A percentile compares a stretch with the other conserved stretches of the same genome.
Evolutionary conservation across 768 basidiomycete genomes (phyloP).

Genomic region (Butyriboletus loyo): DNA sequence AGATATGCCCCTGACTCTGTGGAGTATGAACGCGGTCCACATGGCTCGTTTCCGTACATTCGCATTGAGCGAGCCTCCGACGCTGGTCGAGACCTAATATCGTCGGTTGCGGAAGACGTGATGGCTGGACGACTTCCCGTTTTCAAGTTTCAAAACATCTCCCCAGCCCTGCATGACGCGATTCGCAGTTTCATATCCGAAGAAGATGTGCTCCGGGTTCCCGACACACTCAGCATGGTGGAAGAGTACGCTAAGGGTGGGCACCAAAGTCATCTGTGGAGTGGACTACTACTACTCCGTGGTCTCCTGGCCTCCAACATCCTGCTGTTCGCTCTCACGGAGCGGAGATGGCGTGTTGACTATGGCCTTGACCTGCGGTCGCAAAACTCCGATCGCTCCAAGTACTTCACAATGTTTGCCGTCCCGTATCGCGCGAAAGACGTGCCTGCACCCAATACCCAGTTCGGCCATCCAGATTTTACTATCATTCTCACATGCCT

Average conservation of each 20-base stretch:
- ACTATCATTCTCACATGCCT: slow-evolving; percentile 30
- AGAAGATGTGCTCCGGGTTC: neutral
- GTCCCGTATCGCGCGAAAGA: slow-evolving; percentile 38
- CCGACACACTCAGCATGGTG: neutral
- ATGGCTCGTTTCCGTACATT: slow-evolving; percentile 8
- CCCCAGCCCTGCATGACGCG: neutral
- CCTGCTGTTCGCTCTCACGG: slow-evolving; percentile 23
- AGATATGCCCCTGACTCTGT: neutral
- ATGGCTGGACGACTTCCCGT: slow-evolving; percentile 7
- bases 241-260: neutral
- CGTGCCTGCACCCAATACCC: slow-evolving; percentile 26
- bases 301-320: slow-evolving; percentile 29
- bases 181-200: slow-evolving; percentile 15
- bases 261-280: neutral
- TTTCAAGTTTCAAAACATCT: slow-evolving; percentile 6
- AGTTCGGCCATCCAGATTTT: slow-evolving; percentile 38
- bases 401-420: slow-evolving; percentile 20
- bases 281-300: slow-evolving; percentile 18
- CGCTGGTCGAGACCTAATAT: neutral
- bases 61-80: neutral
- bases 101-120: slow-evolving; percentile 1
- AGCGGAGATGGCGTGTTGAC: slow-evolving; percentile 24
- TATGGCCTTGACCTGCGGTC: neutral
- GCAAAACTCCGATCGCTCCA: too few relatives aligned
- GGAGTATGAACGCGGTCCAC: neutral